Evolutionary conservation across 208 protist genomes (phyloP), one percentile per base, ranked within the genome.

Genomic region (Strigomonas oncopelti): DNA sequence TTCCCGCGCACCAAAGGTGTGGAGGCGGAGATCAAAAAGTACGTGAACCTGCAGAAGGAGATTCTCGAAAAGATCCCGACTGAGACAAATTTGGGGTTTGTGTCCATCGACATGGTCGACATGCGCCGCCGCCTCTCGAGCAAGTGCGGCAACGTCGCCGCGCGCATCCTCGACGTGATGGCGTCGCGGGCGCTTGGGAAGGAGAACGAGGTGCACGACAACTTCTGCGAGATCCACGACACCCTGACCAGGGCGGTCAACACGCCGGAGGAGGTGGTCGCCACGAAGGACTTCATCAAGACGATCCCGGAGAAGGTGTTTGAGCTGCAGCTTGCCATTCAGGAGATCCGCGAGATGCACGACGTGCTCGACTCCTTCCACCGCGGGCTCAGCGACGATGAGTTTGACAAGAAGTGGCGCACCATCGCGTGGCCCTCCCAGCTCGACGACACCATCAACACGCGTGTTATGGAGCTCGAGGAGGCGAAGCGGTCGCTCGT

Each of bases 381-480:
- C 52, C 87, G 84, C 31, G 74, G 79, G 25, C 81, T 98, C 31
- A 76, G 79, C 5, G 84, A 96, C 65, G 95, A 98, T 46, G 95
- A 98, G 74, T 98, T 98, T 74, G 90, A 90, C 65, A 85, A 81
- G 69, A 94, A 96, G 67, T 98, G 95, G 95, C 70, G 75, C 20
- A 85, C 92, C 16, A 87, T 97, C 42, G 84, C 84, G 36, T 97
- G 96, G 92, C 96, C 96, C 3, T 69, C 85, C 16, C 75, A 84
- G 55, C 80, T 98, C 11, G 85, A 95, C 52, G 91, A 97, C 69
- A 81, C 85, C 22, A 85, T 98, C 60, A 96, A 89, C 65, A 74
- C 91, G 48, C 88, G 92, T 20, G 76, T 97, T 63, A 90, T 96
- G 72, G 87, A 93, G 59, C 88, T 99, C 59, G 83, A 92, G 56